Base-by-base conservation (phyloP, 2,329 filamentous ascomycete species). In the Podosphaera aphanis region DNA sequence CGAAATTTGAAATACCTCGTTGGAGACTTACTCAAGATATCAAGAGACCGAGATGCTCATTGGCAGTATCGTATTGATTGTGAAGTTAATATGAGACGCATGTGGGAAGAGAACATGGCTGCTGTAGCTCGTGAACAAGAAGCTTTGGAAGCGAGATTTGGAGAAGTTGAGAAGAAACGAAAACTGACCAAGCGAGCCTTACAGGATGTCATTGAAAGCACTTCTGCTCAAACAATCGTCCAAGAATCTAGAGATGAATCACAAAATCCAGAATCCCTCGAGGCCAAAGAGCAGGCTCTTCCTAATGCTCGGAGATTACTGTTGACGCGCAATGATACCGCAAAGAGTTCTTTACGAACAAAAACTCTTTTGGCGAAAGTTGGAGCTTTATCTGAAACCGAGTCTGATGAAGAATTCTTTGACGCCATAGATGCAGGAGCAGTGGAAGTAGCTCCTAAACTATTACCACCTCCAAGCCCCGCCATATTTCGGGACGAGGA, bases 71-170 rank as follows among this genome's bases (percentile, higher is more conserved):
- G 86, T 13, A 68, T 98, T 36, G 86, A 93, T 53, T 79, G 85
- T 46, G 90, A 98, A 63, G 78, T 79, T 38, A 83, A 93, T 59
- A 79, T 95, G 64, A 77, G 90, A 33, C 79, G 83, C 49, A 83
- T 98, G 75, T 98, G 90, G 90, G 90, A 98, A 63, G 90, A 98
- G 57, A 95, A 86, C 62, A 94, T 98, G 90, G 85, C 90, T 8
- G 78, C 86, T 55, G 81, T 98, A n/a, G 90, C 86, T 16, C 77
- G 76, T 47, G 90, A 98, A 60, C 90, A 98, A 55, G 90, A 95
- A 62, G 74, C 85, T 44, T 70, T 98, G 1, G 84, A 95, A 59
- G 83, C 75, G 31, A 79, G 78, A 48, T 82, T 94, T 49, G 84
- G 83, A 39, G 83, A 93, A 61, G 83, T 85, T 1, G 88, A 95